Base-by-base conservation (phyloP, 1,139 yeast genomes). In the Sugiyamaella paludigena region DNA sequence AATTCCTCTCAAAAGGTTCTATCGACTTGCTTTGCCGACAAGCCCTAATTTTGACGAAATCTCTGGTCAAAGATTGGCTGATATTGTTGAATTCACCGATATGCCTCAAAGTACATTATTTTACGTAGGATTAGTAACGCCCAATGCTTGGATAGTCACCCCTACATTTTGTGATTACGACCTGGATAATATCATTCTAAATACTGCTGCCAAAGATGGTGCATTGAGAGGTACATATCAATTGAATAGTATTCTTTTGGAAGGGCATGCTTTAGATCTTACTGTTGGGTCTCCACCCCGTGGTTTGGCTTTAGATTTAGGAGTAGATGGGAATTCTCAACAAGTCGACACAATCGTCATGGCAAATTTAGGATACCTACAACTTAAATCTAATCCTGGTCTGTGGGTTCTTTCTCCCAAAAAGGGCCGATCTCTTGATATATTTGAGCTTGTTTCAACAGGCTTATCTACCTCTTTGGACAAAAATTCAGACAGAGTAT, bases 361-460 rank as follows among this genome's bases (percentile, higher is more conserved):
- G 91, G 76, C 85, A 0, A 80, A 82, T 47, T 67, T 81, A 47
- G 95, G 95, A 0, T 88, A 88, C 65, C 74, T 84, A 52, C 96
- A 88, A 65, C 69, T 88, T 41, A 79, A 78, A 53, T 81, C 84
- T 0, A 72, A 70, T 41, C 92, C 92, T 0, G 96, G 96, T 0
- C 48, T 73, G 1, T 85, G 87, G 83, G 63, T 68, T 1, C 62
- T 87, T 13, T 59, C 64, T 4, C 61, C 80, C 8, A 74, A 76
- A 51, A 63, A 67, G 1, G 78, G 80, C 0, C 63, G 66, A 12
- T 71, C 79, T 3, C 53, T 63, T 1, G 71, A 72, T 3, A 58
- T 76, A 8, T 81, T 71, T 57, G 61, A 72, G 0, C 60, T 85
- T 27, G 63, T 45, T 4, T 51, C 60, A 2, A 45, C 77, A 0